phyloP scores from a whole-genome alignment of 2,329 filamentous ascomycete genomes.

The Cryphonectria japonica region DNA sequence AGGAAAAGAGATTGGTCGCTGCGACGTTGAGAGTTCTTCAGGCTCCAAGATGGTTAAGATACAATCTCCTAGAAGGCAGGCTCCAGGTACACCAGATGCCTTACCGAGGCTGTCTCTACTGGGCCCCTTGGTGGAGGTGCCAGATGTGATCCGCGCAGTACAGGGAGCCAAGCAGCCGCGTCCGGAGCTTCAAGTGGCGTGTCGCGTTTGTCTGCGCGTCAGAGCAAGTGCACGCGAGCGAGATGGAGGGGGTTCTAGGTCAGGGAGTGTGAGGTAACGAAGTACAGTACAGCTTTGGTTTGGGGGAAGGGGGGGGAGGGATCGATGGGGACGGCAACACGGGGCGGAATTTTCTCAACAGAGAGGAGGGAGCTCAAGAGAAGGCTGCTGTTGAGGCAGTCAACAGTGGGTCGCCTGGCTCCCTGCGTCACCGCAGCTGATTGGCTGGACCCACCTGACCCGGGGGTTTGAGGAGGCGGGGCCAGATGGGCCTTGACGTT shows the following conservation, averaged over 20 bases:
- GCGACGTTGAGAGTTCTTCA: background rate
- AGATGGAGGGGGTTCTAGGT: constrained; percentile 12
- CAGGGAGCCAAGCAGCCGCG: background rate
- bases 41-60: background rate
- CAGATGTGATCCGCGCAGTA: background rate
- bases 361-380: constrained; percentile 2
- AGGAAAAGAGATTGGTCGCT: background rate
- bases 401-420: background rate
- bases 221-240: constrained; percentile 7
- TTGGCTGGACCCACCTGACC: background rate
- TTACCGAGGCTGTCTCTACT: background rate
- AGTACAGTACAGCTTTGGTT: constrained; percentile 22
- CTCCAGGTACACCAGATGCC: background rate
- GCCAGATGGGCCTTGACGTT: background rate
- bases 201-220: constrained; percentile 15
- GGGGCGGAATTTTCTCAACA: constrained; percentile 26
- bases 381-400: background rate
- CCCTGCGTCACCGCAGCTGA: background rate
- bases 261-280: constrained; percentile 9
- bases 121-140: background rate
- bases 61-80: background rate
- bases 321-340: constrained; percentile 12
- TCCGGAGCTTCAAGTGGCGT: constrained; percentile 5
- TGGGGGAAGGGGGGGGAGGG: constrained; percentile 7
- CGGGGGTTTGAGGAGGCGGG: background rate